These are phyloP conservation scores for Nakaseomyces sp. DNA, from an alignment of 1,139 yeast species.

Conservation along the genomic window DNA sequence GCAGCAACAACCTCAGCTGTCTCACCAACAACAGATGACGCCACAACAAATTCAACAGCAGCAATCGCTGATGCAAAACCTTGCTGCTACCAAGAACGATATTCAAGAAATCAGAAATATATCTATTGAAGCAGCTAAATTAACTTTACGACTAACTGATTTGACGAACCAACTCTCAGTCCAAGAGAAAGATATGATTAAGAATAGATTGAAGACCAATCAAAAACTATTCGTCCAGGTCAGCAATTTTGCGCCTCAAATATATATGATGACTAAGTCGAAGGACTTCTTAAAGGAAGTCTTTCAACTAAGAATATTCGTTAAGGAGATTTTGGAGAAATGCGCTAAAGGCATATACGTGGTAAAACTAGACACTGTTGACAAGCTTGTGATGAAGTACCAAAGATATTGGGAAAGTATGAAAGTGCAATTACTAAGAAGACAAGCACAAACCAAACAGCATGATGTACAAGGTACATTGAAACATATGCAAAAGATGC, in stretches of 20 bases:
- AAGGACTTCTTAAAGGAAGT: slow-evolving; percentile 61
- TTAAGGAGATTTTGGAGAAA: slow-evolving; percentile 58
- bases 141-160: slow-evolving; percentile 55
- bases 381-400: slow-evolving; percentile 57
- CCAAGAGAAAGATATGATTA: slow-evolving; percentile 52
- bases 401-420: slow-evolving; percentile 63
- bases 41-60: slow-evolving; percentile 5
- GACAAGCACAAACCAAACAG: slow-evolving; percentile 16
- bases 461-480: slow-evolving; percentile 2
- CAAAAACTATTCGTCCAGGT: slow-evolving; percentile 56
- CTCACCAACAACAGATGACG: slow-evolving; percentile 4
- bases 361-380: slow-evolving; percentile 60
- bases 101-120: slow-evolving; percentile 46
- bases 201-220: slow-evolving; percentile 45
- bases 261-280: slow-evolving; percentile 59
- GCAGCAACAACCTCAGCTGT: slow-evolving; percentile 6
- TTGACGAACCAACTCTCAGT: slow-evolving; percentile 48
- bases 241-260: slow-evolving; percentile 64
- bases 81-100: slow-evolving; percentile 32
- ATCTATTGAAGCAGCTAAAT: slow-evolving; percentile 53
- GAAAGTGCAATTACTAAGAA: slow-evolving; percentile 38
- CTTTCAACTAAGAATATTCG: slow-evolving; percentile 66
- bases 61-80: slow-evolving; percentile 18
- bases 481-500: slow-evolving; percentile 5
- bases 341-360: slow-evolving; percentile 51